These are phyloP conservation scores for Hyphopichia pseudoburtonii DNA, from an alignment of 1,139 yeast species.

Conservation along the genomic window DNA sequence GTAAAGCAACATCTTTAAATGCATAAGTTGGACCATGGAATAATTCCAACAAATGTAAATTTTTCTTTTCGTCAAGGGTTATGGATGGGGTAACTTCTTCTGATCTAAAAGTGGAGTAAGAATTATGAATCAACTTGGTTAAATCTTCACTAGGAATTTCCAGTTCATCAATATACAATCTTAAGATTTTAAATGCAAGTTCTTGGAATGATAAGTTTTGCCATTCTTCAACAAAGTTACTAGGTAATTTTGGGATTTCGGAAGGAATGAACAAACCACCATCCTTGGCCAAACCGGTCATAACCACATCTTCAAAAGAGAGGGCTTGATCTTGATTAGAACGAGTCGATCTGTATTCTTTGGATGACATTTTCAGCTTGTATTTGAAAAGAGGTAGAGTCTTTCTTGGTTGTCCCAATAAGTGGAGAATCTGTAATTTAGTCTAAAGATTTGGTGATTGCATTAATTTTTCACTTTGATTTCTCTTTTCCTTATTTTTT, in stretches of 20 bases:
- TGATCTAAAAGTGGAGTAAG: constrained; percentile 90
- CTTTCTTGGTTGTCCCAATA: no score
- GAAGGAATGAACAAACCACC: constrained; percentile 95
- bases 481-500: not conserved
- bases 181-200: constrained; percentile 81
- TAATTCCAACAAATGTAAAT: constrained; percentile 78
- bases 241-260: constrained; percentile 66
- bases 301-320: constrained; percentile 88
- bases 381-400: no score
- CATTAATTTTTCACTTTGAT: constrained; percentile 6
- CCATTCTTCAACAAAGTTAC: constrained; percentile 67
- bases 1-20: constrained; percentile 96
- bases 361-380: constrained; percentile 14
- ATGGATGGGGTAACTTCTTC: constrained; percentile 81
- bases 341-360: constrained; percentile 85
- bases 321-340: constrained; percentile 54
- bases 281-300: constrained; percentile 92
- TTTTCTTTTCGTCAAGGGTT: constrained; percentile 52
- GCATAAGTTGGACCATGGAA: constrained; percentile 99
- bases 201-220: constrained; percentile 73
- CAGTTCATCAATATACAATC: constrained; percentile 63
- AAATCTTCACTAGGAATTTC: constrained; percentile 79
- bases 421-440: no score
- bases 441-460: no score
- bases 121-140: constrained; percentile 56